Evolutionary conservation across 2,329 filamentous ascomycete genomes (phyloP).

Genomic region (Thielaviopsis populi): DNA sequence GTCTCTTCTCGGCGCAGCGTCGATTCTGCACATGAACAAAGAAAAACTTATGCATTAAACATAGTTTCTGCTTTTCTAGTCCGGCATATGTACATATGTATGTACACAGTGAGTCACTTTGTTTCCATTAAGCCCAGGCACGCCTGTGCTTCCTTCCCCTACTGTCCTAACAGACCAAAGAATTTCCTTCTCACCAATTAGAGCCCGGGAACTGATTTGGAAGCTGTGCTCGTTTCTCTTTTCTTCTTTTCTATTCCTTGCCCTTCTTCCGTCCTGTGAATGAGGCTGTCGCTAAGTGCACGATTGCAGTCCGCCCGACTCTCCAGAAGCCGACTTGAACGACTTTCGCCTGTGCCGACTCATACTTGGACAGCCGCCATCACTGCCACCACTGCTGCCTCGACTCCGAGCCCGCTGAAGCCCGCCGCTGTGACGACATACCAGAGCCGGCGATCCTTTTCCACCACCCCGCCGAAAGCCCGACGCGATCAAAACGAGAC

Average conservation of each 20-base stretch:
- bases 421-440: not conserved
- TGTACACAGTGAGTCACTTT: conserved; percentile 4
- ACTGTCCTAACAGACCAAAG: not conserved
- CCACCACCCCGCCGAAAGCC: not conserved
- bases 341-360: not conserved
- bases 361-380: not conserved
- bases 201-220: not conserved
- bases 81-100: not conserved
- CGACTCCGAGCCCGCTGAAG: not conserved
- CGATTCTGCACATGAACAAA: not conserved
- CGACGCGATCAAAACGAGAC: not conserved
- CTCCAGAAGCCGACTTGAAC: conserved; percentile 1
- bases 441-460: not conserved
- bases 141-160: not conserved
- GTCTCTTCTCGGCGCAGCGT: not conserved
- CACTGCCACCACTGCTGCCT: not conserved
- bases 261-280: conserved; percentile 2
- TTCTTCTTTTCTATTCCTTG: not conserved
- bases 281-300: conserved; percentile 3
- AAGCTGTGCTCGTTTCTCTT: not conserved
- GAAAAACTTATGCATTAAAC: conserved; percentile 4
- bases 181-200: conserved; percentile 1
- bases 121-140: not conserved
- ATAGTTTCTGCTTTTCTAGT: not conserved
- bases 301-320: conserved; percentile 9